A percentile compares a stretch with the other conserved stretches of the same genome.
These are phyloP conservation scores for Epichloe sp. DNA, from an alignment of 2,329 filamentous ascomycete species.

Conservation along the genomic window DNA sequence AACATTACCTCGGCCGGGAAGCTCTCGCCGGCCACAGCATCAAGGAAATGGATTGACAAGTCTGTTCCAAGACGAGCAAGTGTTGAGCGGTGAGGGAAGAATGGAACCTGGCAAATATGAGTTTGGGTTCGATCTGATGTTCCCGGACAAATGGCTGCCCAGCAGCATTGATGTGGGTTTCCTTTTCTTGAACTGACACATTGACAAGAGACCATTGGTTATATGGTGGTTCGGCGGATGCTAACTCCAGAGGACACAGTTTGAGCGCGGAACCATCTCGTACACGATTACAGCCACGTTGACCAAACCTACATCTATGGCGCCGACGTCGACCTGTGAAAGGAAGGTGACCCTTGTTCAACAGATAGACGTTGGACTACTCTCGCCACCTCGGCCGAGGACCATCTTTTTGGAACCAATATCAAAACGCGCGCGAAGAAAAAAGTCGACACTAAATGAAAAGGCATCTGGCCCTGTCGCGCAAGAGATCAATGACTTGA, in stretches of 20 bases:
- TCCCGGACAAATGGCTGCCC: constrained; percentile 57
- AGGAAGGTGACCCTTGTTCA: constrained; percentile 69
- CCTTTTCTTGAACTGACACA: background rate
- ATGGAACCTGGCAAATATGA: constrained; percentile 63
- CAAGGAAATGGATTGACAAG: constrained; percentile 69
- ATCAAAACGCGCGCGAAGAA: constrained; percentile 54
- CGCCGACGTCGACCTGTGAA: constrained; percentile 67
- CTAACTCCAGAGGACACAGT: constrained; percentile 40
- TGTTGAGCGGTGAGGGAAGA: constrained; percentile 65
- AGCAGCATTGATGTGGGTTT: constrained; percentile 83
- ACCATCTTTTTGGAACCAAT: constrained; percentile 87
- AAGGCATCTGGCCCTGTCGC: constrained; percentile 27
- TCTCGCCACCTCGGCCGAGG: constrained; percentile 62
- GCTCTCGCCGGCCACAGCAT: constrained; percentile 37
- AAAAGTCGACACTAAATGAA: constrained; percentile 36
- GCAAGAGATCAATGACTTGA: constrained; percentile 24
- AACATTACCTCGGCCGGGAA: constrained; percentile 25
- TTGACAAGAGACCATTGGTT: background rate
- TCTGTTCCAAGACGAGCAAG: constrained; percentile 70
- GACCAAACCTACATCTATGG: constrained; percentile 77
- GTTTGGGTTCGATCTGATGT: constrained; percentile 64
- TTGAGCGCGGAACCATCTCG: constrained; percentile 84
- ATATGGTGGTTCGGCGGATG: background rate
- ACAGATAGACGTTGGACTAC: constrained; percentile 67
- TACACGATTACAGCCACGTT: constrained; percentile 86